Evolutionary conservation across 106 monocot genomes (phyloP).

Genomic region (Cymbidium sinense): DNA sequence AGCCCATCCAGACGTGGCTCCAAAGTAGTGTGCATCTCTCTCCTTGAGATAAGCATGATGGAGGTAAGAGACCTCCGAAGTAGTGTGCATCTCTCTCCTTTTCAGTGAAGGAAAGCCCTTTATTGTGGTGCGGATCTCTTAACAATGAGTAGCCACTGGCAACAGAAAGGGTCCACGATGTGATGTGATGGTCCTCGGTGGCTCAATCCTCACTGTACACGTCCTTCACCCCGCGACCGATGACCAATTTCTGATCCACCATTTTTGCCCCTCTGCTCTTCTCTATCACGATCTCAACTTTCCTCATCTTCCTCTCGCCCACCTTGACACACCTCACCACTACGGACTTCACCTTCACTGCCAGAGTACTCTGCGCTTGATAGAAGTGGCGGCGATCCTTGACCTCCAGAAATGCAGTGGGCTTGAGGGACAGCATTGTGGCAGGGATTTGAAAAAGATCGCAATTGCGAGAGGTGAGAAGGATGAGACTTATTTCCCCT

Average conservation of each 20-base stretch:
- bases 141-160: constrained; percentile 70
- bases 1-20: too few species aligned
- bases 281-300: constrained; percentile 14
- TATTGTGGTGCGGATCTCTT: constrained; percentile 93
- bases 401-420: background rate
- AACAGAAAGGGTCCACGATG: constrained; percentile 46
- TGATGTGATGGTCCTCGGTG: constrained; percentile 45
- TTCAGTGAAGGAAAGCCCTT: constrained; percentile 79
- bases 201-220: constrained; percentile 44
- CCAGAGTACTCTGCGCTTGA: background rate
- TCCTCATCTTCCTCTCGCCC: constrained; percentile 3
- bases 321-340: background rate
- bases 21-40: too few species aligned
- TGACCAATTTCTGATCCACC: constrained; percentile 10
- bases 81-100: constrained; percentile 86
- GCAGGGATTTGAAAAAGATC: background rate
- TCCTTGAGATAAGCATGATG: constrained; percentile 38
- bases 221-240: constrained; percentile 33
- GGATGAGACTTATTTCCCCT: background rate
- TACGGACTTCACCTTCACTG: background rate
- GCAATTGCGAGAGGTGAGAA: background rate
- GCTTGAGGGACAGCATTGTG: constrained; percentile 6
- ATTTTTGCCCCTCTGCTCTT: constrained; percentile 4
- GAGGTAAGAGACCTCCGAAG: constrained; percentile 80
- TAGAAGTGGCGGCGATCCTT: background rate